Evolutionary conservation across 768 basidiomycete species (phyloP).

Genomic region (Boletus reticuloceps): DNA sequence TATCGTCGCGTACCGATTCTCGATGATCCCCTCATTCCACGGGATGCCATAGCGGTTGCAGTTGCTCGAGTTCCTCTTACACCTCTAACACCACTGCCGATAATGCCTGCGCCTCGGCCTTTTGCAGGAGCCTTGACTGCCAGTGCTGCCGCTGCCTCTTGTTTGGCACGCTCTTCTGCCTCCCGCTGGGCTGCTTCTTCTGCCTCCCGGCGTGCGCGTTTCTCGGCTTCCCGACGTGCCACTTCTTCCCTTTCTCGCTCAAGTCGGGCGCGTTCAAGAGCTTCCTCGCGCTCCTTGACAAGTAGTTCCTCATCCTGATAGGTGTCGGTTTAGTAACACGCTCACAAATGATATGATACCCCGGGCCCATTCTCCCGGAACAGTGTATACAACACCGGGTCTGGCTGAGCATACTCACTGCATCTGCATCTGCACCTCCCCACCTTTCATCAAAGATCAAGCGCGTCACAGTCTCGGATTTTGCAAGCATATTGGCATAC

Average conservation of each 20-base stretch:
- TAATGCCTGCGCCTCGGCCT: constrained; percentile 45
- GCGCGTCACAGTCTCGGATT: constrained; percentile 64
- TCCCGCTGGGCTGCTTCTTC: constrained; percentile 39
- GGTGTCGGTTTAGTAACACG: background rate
- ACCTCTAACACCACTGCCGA: constrained; percentile 62
- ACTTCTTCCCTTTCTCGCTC: constrained; percentile 36
- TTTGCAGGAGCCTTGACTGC: constrained; percentile 20
- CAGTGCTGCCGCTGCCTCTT: constrained; percentile 44
- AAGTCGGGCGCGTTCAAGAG: constrained; percentile 23
- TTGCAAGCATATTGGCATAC: constrained; percentile 66
- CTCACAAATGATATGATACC: background rate
- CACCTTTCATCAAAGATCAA: constrained; percentile 76
- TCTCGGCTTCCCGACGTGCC: constrained; percentile 42
- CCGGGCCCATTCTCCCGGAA: background rate
- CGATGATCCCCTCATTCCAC: constrained; percentile 44
- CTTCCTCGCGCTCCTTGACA: constrained; percentile 41
- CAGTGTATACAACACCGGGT: too few relatives aligned
- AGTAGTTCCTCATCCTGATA: constrained; percentile 59
- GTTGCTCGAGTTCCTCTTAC: constrained; percentile 72
- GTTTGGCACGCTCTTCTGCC: constrained; percentile 47
- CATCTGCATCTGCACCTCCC: constrained; percentile 71
- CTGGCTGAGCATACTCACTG: constrained; percentile 41
- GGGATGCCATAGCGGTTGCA: constrained; percentile 38
- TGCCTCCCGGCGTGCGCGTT: constrained; percentile 28
- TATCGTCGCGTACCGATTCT: constrained; percentile 35